Evolutionary conservation across 129 eudicot species (phyloP), one percentile per base, ranked within the genome.

Genomic region (Flaveria brownii): DNA sequence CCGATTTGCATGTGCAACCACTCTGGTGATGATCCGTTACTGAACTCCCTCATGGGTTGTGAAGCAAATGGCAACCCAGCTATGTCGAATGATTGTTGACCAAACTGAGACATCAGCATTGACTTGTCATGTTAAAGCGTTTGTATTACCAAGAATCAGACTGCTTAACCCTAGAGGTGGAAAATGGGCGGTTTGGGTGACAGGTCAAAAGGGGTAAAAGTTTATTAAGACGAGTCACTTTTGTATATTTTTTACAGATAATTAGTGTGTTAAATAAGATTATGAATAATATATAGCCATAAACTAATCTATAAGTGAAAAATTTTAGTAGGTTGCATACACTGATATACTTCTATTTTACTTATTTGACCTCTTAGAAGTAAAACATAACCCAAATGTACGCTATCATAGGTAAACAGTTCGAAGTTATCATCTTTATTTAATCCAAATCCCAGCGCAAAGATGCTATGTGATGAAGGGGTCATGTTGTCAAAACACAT

Each of bases 1-100:
- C 99, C 99, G 33, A 91, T 81, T 88, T 95, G 99, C 99, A 95
- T 87, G 71, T 95, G 97, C 74, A 94, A 80, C 99, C 97, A 95
- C 68, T 95, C 99, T n/a, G 99, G 97, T 39, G 99, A 89, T 14
- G 99, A 71, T 42, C 96, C 94, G 73, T 97, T 85, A 46, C 78
- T 91, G 71, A 87, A 86, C 50, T 91, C 96, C 74, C 97, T 80
- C 28, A 89, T 66, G 77, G 88, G 80, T 89, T 91, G 99, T 56
- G 99, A 86, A 22, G 82, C 84, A 80, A 82, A 95, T 30, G 86
- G 80, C 81, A 87, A 77, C 20, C 86, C 86, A 12, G 84, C 78
- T 83, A 87, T 73, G 64, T 94, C 98, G 73, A 81, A 91, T 57
- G 92, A 56, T 84, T 84, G 96, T 79, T 94, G 97, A 80, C 86